A percentile compares a stretch with the other conserved stretches of the same genome.
Conservation (phyloP, 2,329 filamentous ascomycete species). For the Neonectria magnoliae region DNA sequence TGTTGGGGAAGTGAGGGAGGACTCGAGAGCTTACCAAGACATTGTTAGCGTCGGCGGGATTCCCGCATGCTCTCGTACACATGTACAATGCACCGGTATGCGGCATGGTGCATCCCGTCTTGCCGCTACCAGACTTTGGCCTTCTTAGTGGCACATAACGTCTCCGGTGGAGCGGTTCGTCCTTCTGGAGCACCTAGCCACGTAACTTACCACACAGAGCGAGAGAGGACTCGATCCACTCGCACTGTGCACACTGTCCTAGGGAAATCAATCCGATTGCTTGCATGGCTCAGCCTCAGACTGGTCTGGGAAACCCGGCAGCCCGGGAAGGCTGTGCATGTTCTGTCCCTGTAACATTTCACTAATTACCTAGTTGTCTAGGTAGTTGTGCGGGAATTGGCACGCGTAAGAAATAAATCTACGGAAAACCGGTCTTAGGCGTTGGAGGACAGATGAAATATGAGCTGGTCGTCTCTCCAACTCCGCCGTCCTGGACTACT, state of each 20-base stretch:
- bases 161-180: neutral
- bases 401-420: neutral
- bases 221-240: neutral
- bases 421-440: neutral
- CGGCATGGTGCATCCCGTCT: neutral
- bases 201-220: too few species aligned
- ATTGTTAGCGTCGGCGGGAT: neutral
- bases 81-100: too few species aligned
- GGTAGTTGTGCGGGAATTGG: neutral
- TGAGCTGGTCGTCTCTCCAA: neutral
- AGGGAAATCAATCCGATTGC: neutral
- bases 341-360: too few species aligned
- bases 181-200: neutral
- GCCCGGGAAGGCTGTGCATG: slow-evolving; percentile 6
- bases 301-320: neutral
- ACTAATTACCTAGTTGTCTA: too few species aligned
- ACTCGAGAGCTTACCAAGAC: neutral
- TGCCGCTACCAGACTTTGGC: neutral
- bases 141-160: neutral
- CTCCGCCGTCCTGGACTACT: neutral
- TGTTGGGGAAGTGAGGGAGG: neutral
- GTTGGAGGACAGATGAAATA: neutral
- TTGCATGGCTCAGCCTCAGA: slow-evolving; percentile 1
- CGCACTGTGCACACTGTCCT: neutral
- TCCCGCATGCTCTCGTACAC: too few species aligned